Conservation (phyloP, 2,329 filamentous ascomycete species). For the Esteya vermicola region DNA sequence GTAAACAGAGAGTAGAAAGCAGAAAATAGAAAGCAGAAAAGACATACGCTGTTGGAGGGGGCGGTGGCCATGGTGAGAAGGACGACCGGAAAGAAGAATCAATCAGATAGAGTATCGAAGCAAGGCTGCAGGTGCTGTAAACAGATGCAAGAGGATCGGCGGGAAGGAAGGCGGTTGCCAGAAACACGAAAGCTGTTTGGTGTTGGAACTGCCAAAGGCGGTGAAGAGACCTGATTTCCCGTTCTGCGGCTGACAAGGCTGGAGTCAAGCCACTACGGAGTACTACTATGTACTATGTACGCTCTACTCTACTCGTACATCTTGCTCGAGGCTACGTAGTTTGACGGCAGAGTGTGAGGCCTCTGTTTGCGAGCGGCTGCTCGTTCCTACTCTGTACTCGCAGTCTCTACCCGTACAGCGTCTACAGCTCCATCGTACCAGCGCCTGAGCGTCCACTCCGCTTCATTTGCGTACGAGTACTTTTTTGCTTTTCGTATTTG, state of each 20-base stretch:
- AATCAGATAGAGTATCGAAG: background rate
- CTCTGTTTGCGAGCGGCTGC: no score
- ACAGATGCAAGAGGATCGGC: background rate
- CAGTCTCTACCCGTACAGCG: no score
- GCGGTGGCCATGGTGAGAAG: slow-evolving; percentile 1
- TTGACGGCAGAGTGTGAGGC: no score
- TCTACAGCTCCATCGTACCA: no score
- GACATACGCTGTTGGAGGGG: slow-evolving; percentile 3
- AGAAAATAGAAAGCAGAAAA: background rate
- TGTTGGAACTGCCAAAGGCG: slow-evolving; percentile 1
- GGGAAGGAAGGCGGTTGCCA: no score
- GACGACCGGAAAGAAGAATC: background rate
- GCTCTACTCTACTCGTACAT: no score
- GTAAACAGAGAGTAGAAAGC: background rate
- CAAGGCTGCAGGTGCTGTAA: background rate
- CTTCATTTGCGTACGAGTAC: no score
- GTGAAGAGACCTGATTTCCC: background rate
- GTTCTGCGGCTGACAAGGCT: background rate
- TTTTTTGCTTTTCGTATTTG: background rate
- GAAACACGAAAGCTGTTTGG: no score
- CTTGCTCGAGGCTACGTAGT: no score
- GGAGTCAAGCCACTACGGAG: background rate
- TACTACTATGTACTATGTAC: background rate
- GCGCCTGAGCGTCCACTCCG: no score
- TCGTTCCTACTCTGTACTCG: no score